Conservation (phyloP, 768 basidiomycete species). For the Kwoniella bestiolae region DNA sequence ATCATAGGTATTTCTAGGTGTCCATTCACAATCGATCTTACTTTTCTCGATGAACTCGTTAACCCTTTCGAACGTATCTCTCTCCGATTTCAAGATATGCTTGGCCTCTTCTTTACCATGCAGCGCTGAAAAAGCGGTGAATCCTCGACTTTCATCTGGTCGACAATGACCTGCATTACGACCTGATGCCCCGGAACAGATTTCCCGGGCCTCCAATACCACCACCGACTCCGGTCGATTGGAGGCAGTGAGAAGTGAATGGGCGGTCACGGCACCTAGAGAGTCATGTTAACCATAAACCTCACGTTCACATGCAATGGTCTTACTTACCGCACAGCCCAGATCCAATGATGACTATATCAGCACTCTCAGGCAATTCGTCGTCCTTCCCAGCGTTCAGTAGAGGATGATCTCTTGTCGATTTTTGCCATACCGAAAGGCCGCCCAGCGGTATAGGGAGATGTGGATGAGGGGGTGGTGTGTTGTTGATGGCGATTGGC, state of each 20-base stretch:
- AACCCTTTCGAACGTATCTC: slow-evolving; percentile 62
- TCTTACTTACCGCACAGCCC: slow-evolving; percentile 43
- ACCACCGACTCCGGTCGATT: slow-evolving; percentile 59
- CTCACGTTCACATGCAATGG: too few species aligned
- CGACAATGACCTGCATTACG: slow-evolving; percentile 58
- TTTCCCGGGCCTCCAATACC: slow-evolving; percentile 78
- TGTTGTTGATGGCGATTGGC: slow-evolving; percentile 34
- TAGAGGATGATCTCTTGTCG: slow-evolving; percentile 36
- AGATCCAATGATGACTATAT: slow-evolving; percentile 45
- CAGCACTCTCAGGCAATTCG: slow-evolving; percentile 29
- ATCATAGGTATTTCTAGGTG: slow-evolving; percentile 45
- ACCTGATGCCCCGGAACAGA: slow-evolving; percentile 66
- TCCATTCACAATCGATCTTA: slow-evolving; percentile 50
- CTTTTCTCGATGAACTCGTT: slow-evolving; percentile 59
- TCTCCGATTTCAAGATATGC: slow-evolving; percentile 38
- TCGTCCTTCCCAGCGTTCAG: slow-evolving; percentile 37
- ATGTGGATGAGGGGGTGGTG: slow-evolving; percentile 27
- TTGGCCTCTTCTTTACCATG: slow-evolving; percentile 43
- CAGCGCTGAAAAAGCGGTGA: slow-evolving; percentile 59
- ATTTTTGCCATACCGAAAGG: slow-evolving; percentile 41
- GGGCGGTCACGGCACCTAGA: slow-evolving; percentile 33
- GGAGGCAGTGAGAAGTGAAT: slow-evolving; percentile 30
- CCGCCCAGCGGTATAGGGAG: slow-evolving; percentile 32
- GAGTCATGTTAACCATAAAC: not conserved
- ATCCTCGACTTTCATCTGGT: slow-evolving; percentile 31